Conservation (phyloP, 2,329 filamentous ascomycete species). For the Grosmannia huntii region DNA sequence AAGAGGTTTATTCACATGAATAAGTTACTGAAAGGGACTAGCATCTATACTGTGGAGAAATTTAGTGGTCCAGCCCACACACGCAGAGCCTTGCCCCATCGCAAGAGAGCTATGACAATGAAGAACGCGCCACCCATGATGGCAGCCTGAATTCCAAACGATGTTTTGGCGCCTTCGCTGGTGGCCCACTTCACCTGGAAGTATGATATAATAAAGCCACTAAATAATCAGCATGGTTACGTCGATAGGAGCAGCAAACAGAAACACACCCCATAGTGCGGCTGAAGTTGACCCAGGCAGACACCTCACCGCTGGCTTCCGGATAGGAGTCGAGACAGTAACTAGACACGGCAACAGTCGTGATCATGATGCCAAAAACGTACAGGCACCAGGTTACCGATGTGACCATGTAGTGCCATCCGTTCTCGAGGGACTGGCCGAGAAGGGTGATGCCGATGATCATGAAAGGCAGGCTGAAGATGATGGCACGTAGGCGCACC, state of each 20-base stretch:
- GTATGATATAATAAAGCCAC: conserved; percentile 37
- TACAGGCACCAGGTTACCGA: conserved; percentile 39
- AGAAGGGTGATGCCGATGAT: conserved; percentile 35
- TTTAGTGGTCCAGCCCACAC: conserved; percentile 20
- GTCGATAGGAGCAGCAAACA: not conserved
- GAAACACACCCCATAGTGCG: conserved; percentile 25
- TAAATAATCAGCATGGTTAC: not conserved
- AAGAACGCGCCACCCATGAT: conserved; percentile 19
- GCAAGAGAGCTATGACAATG: conserved; percentile 15
- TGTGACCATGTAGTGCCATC: conserved; percentile 39
- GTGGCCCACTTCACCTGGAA: conserved; percentile 38
- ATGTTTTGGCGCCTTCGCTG: conserved; percentile 28
- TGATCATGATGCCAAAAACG: conserved; percentile 42
- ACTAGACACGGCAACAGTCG: conserved; percentile 35
- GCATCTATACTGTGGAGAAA: conserved; percentile 16
- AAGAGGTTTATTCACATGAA: no score
- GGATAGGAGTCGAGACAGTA: conserved; percentile 43
- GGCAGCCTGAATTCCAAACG: conserved; percentile 34
- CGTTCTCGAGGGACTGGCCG: conserved; percentile 35
- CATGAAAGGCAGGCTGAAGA: conserved; percentile 33
- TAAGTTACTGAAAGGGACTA: no score
- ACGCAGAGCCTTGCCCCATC: conserved; percentile 19
- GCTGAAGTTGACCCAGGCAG: conserved; percentile 36
- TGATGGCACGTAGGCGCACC: conserved; percentile 35
- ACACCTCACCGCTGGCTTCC: conserved; percentile 39